Evolutionary conservation across 2,329 filamentous ascomycete genomes (phyloP), one percentile per base, ranked within the genome.

Genomic region (Scopulariopsis brevicaulis): DNA sequence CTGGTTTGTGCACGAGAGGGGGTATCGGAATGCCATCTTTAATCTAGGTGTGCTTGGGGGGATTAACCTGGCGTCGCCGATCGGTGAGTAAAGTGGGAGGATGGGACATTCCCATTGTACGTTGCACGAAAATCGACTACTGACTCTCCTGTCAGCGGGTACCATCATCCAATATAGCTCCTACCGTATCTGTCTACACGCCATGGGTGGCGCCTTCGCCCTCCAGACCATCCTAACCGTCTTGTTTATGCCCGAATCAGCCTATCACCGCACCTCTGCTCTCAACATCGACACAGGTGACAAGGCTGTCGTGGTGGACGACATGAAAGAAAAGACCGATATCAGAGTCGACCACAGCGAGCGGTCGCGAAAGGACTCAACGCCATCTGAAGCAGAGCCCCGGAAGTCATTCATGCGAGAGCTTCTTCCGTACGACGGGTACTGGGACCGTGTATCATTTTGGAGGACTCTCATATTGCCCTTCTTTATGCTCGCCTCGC

Each of bases 1-100:
- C 22, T 74, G 70, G 64, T 74, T 72, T 57, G 70, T 74, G n/a
- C 73, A 75, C 61, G 71, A 75, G 59, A 65, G 73, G 56, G 73
- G 73, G 0, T 70, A 68, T 53, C 65, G 70, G 14, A 71, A 68
- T 25, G 70, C 71, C 12, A 66, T 75, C 5, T 75, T 74, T 61
- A 73, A 73, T 58, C 66, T 74, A 1, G 72, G 70, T 50, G 69
- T 74, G 10, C 61, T 73, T 34, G 72, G 71, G 25, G 72, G 72
- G 12, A 73, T 74, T 59, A 74, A 74, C 56, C 63, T 74, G 2
- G 71, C 70, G 0, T 66, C 69, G 18, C 70, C 70, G 2, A 71
- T 73, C 37, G 70, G 70, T 72, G 58, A 65, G 65, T 59, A 8
- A 14, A 24, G 22, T 40, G 14, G n/a, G 10, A 18, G 8, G 7